Percentiles rank a stretch among this genome's conserved stretches.
Evolutionary conservation across 2,329 filamentous ascomycete species (phyloP).

Genomic region (Fusarium tricinctum): DNA sequence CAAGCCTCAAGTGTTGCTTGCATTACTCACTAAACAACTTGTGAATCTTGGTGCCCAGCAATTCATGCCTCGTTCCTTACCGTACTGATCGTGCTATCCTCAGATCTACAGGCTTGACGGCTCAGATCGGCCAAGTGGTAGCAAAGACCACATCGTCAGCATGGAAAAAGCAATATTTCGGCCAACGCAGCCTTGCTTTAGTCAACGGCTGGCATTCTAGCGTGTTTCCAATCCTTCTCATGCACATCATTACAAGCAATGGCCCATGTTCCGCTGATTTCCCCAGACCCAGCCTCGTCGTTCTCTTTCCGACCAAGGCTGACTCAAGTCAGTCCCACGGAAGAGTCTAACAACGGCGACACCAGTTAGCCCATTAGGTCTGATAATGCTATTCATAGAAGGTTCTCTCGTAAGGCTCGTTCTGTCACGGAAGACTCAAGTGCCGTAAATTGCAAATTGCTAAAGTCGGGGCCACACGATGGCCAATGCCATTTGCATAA

Average conservation of each 20-base stretch:
- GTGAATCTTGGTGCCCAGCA: not conserved
- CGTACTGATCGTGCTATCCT: not conserved
- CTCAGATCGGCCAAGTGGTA: conserved; percentile 2
- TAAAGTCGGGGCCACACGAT: conserved; percentile 3
- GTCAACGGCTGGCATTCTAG: conserved; percentile 19
- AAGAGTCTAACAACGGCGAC: conserved; percentile 5
- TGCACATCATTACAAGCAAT: conserved; percentile 38
- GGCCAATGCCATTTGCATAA: conserved; percentile 6
- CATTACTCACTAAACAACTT: not conserved
- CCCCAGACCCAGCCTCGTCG: conserved; percentile 28
- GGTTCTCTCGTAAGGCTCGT: not conserved
- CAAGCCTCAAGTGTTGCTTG: conserved; percentile 4
- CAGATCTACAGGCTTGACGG: not conserved
- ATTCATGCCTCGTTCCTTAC: not conserved
- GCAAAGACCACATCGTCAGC: not conserved
- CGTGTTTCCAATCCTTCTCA: conserved; percentile 33
- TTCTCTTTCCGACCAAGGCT: conserved; percentile 9
- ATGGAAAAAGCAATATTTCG: conserved; percentile 6
- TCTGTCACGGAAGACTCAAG: conserved; percentile 18
- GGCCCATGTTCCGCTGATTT: conserved; percentile 26
- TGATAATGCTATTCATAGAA: conserved; percentile 22
- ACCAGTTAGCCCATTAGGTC: conserved; percentile 1
- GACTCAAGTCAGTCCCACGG: not conserved
- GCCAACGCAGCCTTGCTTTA: not conserved
- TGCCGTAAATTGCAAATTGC: conserved; percentile 25